A percentile compares a stretch with the other conserved stretches of the same genome.
Conservation (phyloP, 2,329 filamentous ascomycete genomes). For the Epichloe sylvatica region DNA sequence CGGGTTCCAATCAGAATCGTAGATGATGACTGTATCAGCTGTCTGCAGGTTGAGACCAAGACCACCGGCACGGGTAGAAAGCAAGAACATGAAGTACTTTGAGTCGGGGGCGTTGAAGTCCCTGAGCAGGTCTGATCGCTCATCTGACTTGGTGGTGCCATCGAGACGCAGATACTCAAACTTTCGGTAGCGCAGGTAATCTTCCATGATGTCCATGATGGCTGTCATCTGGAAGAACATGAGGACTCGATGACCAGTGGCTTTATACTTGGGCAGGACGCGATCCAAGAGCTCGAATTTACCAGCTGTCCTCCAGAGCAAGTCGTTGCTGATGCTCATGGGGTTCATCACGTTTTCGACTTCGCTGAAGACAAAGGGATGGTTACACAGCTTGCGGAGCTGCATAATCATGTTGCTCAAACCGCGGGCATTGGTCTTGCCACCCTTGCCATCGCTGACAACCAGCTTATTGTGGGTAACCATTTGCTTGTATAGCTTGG, state of each 20-base stretch:
- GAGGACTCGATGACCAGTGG: constrained; percentile 81
- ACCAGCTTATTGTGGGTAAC: constrained; percentile 88
- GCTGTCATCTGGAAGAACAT: constrained; percentile 99
- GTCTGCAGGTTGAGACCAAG: constrained; percentile 94
- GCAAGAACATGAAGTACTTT: constrained; percentile 91
- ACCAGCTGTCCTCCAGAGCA: constrained; percentile 87
- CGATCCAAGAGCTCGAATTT: constrained; percentile 95
- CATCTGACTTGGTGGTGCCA: constrained; percentile 93
- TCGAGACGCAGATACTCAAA: constrained; percentile 84
- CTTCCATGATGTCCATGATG: constrained; percentile 99
- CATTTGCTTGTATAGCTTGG: constrained; percentile 93
- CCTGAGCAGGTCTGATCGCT: constrained; percentile 79
- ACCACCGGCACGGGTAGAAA: constrained; percentile 98
- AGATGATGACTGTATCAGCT: constrained; percentile 97
- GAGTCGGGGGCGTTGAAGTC: constrained; percentile 84
- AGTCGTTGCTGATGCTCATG: constrained; percentile 71
- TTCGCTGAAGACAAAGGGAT: constrained; percentile 96
- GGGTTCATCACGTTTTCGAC: constrained; percentile 99
- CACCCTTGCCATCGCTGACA: constrained; percentile 88
- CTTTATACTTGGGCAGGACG: constrained; percentile 83
- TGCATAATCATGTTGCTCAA: constrained; percentile 99
- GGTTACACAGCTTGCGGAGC: constrained; percentile 94
- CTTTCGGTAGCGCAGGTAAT: constrained; percentile 75
- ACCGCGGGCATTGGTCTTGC: constrained; percentile 85
- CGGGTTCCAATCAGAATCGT: constrained; percentile 99